Base-by-base conservation (phyloP, 768 basidiomycete species). In the Ramaria rubella region DNA sequence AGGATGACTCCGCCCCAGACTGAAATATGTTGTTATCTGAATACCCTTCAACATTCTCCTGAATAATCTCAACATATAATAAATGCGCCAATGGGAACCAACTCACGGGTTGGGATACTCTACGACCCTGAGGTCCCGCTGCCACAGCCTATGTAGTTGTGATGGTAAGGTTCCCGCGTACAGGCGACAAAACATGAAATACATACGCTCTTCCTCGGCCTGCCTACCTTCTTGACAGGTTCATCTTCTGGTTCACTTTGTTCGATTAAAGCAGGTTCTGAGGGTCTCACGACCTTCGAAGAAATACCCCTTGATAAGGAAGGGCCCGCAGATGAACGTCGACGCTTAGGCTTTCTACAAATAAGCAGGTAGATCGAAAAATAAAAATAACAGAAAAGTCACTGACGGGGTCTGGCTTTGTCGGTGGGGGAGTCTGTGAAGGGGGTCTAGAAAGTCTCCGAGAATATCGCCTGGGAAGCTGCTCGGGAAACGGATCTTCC, bases 1-100 rank as follows among this genome's bases (percentile, higher is more conserved):
- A 90, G 6, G 88, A 88, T n/a, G 86, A 87, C 63, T 92, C 90
- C 4, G 86, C 85, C n/a, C 88, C 90, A 8, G 88, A 90, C 65
- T 93, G 90, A 67, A 93, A 93, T 27, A 90, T 81, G 60, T 93
- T 92, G 64, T 90, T 90, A 61, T 91, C 90, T 64, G 92, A 90
- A 89, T 90, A 92, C 31, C 87, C 87, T 36, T 87, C 85, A 24
- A 66, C 75, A 34, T 26, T 52, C 14, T 56, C 44, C 44, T 48
- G 26, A 2, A 23, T 2, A 26, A 21, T 19, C 4, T 29, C 12
- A 46, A 50, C 17, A 15, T 46, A 34, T 58, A 55, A 24, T 11
- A 34, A 50, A 46, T 12, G 5, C 46, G 21, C 46, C 56, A 17
- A 15, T 43, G 50, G 58, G 59, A 31, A 65, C 59, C 48, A 17